Conservation (phyloP, 2,329 filamentous ascomycete species). For the Nannizzia gypsea region DNA sequence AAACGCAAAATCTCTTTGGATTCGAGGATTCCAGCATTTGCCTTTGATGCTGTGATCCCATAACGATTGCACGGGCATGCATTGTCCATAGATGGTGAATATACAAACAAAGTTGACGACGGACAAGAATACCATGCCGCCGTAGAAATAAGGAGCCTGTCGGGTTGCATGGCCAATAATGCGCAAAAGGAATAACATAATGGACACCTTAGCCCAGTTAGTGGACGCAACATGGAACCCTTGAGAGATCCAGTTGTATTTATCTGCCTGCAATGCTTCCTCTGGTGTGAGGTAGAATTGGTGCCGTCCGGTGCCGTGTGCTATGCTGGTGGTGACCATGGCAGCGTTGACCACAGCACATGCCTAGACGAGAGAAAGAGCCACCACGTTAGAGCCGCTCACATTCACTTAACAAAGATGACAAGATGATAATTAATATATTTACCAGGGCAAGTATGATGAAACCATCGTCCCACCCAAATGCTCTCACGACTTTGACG, state of each 20-base stretch:
- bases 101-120: constrained; percentile 9
- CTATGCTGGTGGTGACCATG: constrained; percentile 5
- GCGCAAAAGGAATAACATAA: constrained; percentile 10
- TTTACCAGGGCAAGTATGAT: constrained; percentile 10
- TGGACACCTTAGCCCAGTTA: constrained; percentile 11
- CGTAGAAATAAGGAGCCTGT: constrained; percentile 4
- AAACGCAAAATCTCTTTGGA: constrained; percentile 9
- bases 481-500: constrained; percentile 5
- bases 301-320: constrained; percentile 9
- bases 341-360: constrained; percentile 8
- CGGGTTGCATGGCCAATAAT: constrained; percentile 8
- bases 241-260: constrained; percentile 11
- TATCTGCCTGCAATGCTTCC: constrained; percentile 9
- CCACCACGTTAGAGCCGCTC: neutral
- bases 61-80: constrained; percentile 5
- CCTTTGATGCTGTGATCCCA: constrained; percentile 8
- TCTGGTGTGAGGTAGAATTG: constrained; percentile 7
- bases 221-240: constrained; percentile 10
- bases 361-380: constrained; percentile 1
- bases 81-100: constrained; percentile 8
- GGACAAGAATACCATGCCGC: constrained; percentile 6
- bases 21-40: constrained; percentile 7
- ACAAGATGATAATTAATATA: neutral
- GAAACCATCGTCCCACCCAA: constrained; percentile 10
- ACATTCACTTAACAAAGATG: neutral